Evolutionary conservation across 805 yeast species (phyloP).

Genomic region (Kuraishia hungarica): DNA sequence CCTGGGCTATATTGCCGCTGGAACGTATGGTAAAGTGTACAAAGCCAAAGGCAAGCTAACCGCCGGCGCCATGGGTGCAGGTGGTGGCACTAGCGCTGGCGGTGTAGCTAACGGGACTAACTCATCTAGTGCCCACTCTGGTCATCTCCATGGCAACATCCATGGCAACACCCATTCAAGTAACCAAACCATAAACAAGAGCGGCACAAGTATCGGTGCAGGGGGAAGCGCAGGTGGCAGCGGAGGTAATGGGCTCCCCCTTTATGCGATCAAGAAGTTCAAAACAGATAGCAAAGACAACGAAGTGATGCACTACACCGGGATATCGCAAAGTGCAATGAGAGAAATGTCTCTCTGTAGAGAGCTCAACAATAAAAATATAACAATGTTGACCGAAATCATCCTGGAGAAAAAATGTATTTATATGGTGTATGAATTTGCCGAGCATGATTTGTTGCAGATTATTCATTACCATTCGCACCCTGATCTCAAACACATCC

Average conservation of each 20-base stretch:
- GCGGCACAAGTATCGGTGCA: too few relatives aligned
- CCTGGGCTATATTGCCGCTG: slow-evolving; percentile 95
- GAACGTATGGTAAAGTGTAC: slow-evolving; percentile 93
- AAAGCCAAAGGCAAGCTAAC: slow-evolving; percentile 65
- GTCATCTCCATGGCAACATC: background rate
- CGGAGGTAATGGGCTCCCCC: slow-evolving; percentile 17
- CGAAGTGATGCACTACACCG: slow-evolving; percentile 83
- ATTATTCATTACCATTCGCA: slow-evolving; percentile 92
- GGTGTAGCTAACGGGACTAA: too few relatives aligned
- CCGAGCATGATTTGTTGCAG: slow-evolving; percentile 92
- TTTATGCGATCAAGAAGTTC: slow-evolving; percentile 90
- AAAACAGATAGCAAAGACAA: slow-evolving; percentile 85
- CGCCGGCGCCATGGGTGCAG: too few relatives aligned
- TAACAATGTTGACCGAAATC: slow-evolving; percentile 74
- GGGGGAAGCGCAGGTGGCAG: slow-evolving; percentile 12
- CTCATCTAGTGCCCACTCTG: background rate
- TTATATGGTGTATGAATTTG: slow-evolving; percentile 92
- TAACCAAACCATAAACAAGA: too few relatives aligned
- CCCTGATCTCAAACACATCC: slow-evolving; percentile 73
- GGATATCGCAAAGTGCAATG: slow-evolving; percentile 92
- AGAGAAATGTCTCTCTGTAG: slow-evolving; percentile 94
- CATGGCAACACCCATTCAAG: too few relatives aligned
- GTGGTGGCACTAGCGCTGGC: too few relatives aligned
- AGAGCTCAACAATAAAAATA: slow-evolving; percentile 72
- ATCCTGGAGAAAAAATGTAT: slow-evolving; percentile 82